Percentiles rank a stretch among this genome's conserved stretches.
phyloP scores from a whole-genome alignment of 768 basidiomycete species.

The Suillus lakei region DNA sequence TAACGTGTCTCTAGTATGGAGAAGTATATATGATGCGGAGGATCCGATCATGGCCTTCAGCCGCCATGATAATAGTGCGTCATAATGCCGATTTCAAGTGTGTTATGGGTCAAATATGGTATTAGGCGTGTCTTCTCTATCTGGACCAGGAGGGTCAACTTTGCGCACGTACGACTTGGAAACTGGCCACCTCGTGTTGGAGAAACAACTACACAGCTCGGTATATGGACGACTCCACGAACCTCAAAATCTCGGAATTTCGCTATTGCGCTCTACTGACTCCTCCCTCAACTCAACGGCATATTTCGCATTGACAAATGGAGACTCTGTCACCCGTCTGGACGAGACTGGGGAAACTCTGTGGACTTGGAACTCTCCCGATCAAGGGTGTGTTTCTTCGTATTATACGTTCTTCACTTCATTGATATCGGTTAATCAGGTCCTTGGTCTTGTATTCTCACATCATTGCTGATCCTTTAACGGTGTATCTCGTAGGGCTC shows the following conservation, averaged over 20 bases:
- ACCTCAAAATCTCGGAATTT: slow-evolving; percentile 59
- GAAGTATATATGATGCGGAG: slow-evolving; percentile 71
- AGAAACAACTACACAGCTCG: slow-evolving; percentile 61
- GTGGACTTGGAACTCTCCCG: slow-evolving; percentile 78
- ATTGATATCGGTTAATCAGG: slow-evolving; percentile 39
- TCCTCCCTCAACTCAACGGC: slow-evolving; percentile 30
- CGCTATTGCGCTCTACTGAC: slow-evolving; percentile 46
- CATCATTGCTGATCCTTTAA: slow-evolving; percentile 53
- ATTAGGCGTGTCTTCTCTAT: slow-evolving; percentile 71
- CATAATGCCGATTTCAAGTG: slow-evolving; percentile 3
- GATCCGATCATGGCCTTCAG: slow-evolving; percentile 74
- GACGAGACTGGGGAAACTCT: slow-evolving; percentile 54
- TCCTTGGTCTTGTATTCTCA: slow-evolving; percentile 68
- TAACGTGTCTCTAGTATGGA: slow-evolving; percentile 62
- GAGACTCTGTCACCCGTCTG: slow-evolving; percentile 58
- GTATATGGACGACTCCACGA: slow-evolving; percentile 50
- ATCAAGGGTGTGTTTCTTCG: slow-evolving; percentile 58
- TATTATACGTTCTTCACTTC: slow-evolving; percentile 9
- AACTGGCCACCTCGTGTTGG: slow-evolving; percentile 68
- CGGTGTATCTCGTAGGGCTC: slow-evolving; percentile 61
- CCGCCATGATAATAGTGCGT: slow-evolving; percentile 60
- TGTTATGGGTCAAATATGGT: slow-evolving; percentile 2
- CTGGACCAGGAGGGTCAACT: slow-evolving; percentile 73
- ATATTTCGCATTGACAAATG: slow-evolving; percentile 63
- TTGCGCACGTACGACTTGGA: slow-evolving; percentile 68